phyloP scores from a whole-genome alignment of 768 basidiomycete genomes.

The Flagelloscypha sp. region DNA sequence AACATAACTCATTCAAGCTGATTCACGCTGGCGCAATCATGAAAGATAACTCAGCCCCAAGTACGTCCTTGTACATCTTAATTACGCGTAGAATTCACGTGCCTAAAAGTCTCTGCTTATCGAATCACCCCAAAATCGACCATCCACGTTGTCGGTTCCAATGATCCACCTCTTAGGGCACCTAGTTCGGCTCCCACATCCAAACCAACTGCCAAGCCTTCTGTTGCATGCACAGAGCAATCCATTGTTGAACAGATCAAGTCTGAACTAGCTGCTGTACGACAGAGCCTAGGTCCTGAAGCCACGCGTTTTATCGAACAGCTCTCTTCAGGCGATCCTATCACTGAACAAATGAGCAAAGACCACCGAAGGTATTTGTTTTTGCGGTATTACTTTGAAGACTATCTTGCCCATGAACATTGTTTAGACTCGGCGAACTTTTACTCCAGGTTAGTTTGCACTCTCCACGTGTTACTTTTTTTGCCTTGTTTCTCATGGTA shows the following conservation, averaged over 20 bases:
- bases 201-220: slow-evolving; percentile 8
- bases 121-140: slow-evolving; percentile 59
- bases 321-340: too few relatives aligned
- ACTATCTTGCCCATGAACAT: too few relatives aligned
- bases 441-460: too few relatives aligned
- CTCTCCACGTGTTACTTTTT: too few relatives aligned
- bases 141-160: slow-evolving; percentile 58
- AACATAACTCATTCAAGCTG: slow-evolving; percentile 67
- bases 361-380: too few relatives aligned
- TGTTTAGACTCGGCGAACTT: slow-evolving; percentile 74
- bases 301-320: too few relatives aligned
- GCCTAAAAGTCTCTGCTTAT: slow-evolving; percentile 59
- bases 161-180: slow-evolving; percentile 15
- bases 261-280: slow-evolving; percentile 31
- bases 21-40: slow-evolving; percentile 88
- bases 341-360: too few relatives aligned
- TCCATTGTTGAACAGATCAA: slow-evolving; percentile 46
- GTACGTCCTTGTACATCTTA: slow-evolving; percentile 28
- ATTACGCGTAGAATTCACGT: slow-evolving; percentile 7
- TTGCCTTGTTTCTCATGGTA: too few relatives aligned
- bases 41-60: slow-evolving; percentile 66
- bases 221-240: slow-evolving; percentile 36
- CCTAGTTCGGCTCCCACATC: slow-evolving; percentile 18
- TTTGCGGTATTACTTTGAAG: too few relatives aligned
- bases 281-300: slow-evolving; percentile 32